These are phyloP conservation scores for Sugiyamaella xylanicola DNA, from an alignment of 1,139 yeast genomes.

Conservation along the genomic window DNA sequence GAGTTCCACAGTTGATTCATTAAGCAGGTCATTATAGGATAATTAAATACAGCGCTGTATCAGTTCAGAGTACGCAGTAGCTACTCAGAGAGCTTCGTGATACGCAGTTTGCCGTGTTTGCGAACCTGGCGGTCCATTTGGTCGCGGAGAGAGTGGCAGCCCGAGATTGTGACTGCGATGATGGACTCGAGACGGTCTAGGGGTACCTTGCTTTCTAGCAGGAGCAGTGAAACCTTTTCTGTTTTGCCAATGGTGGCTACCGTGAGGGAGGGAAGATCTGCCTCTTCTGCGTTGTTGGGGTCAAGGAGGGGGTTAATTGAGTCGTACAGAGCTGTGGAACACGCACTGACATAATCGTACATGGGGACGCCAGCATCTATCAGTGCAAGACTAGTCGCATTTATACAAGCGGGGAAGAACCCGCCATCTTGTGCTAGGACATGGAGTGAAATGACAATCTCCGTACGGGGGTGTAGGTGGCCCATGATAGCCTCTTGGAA, in stretches of 20 bases:
- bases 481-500: slow-evolving; percentile 78
- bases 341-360: slow-evolving; percentile 85
- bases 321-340: slow-evolving; percentile 78
- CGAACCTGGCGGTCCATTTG: slow-evolving; percentile 86
- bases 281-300: slow-evolving; percentile 78
- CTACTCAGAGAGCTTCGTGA: slow-evolving; percentile 36
- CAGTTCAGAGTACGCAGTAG: slow-evolving; percentile 13
- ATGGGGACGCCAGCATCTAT: slow-evolving; percentile 95
- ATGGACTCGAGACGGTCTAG: slow-evolving; percentile 76
- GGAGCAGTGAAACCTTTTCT: slow-evolving; percentile 72
- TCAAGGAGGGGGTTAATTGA: slow-evolving; percentile 71
- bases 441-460: slow-evolving; percentile 70
- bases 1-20: not conserved
- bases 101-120: slow-evolving; percentile 59
- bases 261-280: slow-evolving; percentile 77
- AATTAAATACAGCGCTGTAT: not conserved
- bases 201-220: slow-evolving; percentile 78
- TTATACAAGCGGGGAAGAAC: slow-evolving; percentile 72
- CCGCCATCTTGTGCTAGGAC: slow-evolving; percentile 94
- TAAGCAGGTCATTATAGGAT: not conserved
- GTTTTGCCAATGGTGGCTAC: slow-evolving; percentile 82
- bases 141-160: slow-evolving; percentile 78
- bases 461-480: slow-evolving; percentile 79
- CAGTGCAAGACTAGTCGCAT: slow-evolving; percentile 87
- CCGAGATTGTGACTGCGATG: slow-evolving; percentile 86